Conservation (phyloP, 768 basidiomycete species). For the Termitomyces sp. region DNA sequence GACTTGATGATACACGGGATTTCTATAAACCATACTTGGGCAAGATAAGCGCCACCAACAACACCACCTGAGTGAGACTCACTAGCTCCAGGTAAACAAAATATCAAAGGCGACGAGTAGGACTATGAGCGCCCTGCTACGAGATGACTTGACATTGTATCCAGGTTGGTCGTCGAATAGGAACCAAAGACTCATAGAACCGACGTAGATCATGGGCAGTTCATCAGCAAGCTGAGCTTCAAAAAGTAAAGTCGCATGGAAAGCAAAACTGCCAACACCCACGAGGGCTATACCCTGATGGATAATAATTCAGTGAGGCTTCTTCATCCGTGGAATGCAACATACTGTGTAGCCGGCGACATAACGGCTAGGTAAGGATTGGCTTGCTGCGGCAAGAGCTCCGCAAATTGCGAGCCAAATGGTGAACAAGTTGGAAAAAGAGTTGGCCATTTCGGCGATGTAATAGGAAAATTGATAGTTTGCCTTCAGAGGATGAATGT, state of each 20-base stretch:
- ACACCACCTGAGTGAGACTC: conserved; percentile 22
- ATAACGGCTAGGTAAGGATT: conserved; percentile 40
- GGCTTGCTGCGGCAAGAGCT: conserved; percentile 26
- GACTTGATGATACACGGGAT: conserved; percentile 78
- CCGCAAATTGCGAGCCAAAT: conserved; percentile 53
- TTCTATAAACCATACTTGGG: conserved; percentile 58
- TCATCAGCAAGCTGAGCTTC: conserved; percentile 81
- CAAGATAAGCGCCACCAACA: conserved; percentile 5
- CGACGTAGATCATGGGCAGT: conserved; percentile 77
- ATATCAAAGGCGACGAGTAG: conserved; percentile 46
- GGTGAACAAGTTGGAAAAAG: conserved; percentile 66
- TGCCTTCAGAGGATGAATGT: conserved; percentile 32
- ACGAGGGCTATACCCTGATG: conserved; percentile 64
- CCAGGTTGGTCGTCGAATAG: conserved; percentile 57
- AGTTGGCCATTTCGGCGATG: conserved; percentile 76
- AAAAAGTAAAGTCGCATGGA: conserved; percentile 75
- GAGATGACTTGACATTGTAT: conserved; percentile 34
- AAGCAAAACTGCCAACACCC: conserved; percentile 74
- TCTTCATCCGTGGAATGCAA: background rate
- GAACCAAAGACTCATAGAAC: conserved; percentile 56
- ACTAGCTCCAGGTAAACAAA: conserved; percentile 75
- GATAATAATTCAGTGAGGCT: background rate
- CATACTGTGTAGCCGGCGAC: conserved; percentile 38
- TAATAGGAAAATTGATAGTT: conserved; percentile 80
- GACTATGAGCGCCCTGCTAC: conserved; percentile 37